Evolutionary conservation across 2,329 filamentous ascomycete species (phyloP).

Genomic region (Pleomassaria siparia): DNA sequence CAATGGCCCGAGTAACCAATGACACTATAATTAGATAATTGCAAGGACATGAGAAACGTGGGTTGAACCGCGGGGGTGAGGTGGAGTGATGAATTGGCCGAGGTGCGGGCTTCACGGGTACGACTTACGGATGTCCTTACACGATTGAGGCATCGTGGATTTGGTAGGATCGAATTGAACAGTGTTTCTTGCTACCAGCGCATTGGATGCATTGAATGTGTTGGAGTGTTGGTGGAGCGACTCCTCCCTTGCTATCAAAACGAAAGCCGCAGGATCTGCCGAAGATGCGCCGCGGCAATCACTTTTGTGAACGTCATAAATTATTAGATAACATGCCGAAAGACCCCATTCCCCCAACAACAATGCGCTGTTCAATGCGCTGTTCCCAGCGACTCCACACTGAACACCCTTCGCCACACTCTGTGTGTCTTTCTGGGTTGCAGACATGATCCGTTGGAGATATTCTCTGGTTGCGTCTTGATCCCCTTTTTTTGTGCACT

Average conservation of each 20-base stretch:
- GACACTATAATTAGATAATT: too few species aligned
- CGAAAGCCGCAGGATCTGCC: neutral
- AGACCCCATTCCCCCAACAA: slow-evolving; percentile 1
- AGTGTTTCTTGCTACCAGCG: slow-evolving; percentile 9
- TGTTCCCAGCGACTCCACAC: neutral
- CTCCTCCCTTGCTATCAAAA: neutral
- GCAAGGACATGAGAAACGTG: too few species aligned
- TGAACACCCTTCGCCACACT: neutral
- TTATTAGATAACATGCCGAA: neutral
- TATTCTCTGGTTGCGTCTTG: neutral
- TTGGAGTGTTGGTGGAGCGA: neutral
- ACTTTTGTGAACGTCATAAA: slow-evolving; percentile 9
- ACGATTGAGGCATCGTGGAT: slow-evolving; percentile 81
- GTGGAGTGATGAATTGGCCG: neutral
- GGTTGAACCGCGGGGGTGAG: neutral
- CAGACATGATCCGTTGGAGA: slow-evolving; percentile 3
- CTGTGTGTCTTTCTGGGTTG: neutral
- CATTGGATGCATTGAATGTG: slow-evolving; percentile 12
- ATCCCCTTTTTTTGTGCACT: neutral
- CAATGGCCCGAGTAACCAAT: too few species aligned
- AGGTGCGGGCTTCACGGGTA: neutral
- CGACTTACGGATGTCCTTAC: slow-evolving; percentile 87
- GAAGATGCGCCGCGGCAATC: neutral
- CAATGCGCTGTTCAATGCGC: slow-evolving; percentile 8
- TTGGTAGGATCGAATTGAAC: slow-evolving; percentile 4